Evolutionary conservation across 192 early-diverging fungal species (phyloP).

Genomic region (Coemansia sp.): DNA sequence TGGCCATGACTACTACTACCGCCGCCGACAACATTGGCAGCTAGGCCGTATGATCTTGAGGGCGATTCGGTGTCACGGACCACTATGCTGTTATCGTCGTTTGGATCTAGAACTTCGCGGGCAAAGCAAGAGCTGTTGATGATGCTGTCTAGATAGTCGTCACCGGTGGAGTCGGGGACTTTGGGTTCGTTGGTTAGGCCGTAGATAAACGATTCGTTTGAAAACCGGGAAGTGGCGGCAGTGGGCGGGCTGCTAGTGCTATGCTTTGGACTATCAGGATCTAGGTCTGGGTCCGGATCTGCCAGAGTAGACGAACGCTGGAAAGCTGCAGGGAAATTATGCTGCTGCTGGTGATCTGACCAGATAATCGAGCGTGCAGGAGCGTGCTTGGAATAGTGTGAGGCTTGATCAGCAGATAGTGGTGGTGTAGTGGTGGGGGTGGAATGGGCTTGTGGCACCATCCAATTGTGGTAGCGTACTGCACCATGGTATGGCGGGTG

Average conservation of each 20-base stretch:
- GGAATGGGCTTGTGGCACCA: constrained; percentile 14
- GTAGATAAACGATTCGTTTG: constrained; percentile 46
- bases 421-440: constrained; percentile 15
- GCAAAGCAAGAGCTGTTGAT: constrained; percentile 53
- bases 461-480: not conserved
- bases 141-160: constrained; percentile 44
- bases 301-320: not conserved
- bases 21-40: constrained; percentile 3
- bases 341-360: constrained; percentile 15
- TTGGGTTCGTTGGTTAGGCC: constrained; percentile 21
- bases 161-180: constrained; percentile 30
- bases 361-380: constrained; percentile 27
- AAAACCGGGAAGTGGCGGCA: not conserved
- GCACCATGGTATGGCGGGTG: not conserved
- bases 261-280: not conserved
- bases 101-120: constrained; percentile 33
- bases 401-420: no score
- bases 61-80: constrained; percentile 17
- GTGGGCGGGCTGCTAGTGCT: not conserved
- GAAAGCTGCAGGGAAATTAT: not conserved
- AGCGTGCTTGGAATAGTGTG: constrained; percentile 10
- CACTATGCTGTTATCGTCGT: constrained; percentile 29
- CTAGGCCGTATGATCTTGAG: constrained; percentile 14
- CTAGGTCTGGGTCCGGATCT: not conserved
- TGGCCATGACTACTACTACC: not conserved